Evolutionary conservation across 73 alveolate genomes (phyloP).

Genomic region (Diophrys appendiculata): DNA sequence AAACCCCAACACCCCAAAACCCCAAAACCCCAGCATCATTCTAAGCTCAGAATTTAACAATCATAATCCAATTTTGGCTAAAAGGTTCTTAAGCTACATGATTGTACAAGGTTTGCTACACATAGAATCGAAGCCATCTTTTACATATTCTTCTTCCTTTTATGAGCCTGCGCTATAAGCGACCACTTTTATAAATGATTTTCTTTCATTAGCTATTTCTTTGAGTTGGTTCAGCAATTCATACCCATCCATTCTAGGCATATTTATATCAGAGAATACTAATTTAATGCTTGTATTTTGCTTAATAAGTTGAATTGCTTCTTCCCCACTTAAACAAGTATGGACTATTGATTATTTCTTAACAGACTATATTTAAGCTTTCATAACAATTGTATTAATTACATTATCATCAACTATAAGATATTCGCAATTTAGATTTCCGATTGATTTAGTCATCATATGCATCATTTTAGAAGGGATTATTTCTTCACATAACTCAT

Average conservation of each 20-base stretch:
- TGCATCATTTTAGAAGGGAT: background rate
- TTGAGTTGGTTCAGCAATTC: background rate
- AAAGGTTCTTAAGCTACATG: constrained; percentile 18
- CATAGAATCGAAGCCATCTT: background rate
- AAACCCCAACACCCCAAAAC: too few species aligned
- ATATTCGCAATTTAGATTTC: background rate
- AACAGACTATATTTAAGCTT: background rate
- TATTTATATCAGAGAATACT: background rate
- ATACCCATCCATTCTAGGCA: background rate
- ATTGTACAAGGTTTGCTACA: constrained; percentile 17
- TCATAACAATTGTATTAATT: background rate
- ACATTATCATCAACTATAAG: background rate
- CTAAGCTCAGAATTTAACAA: too few species aligned
- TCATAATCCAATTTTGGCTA: too few species aligned
- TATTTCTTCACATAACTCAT: too few species aligned
- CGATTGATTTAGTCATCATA: background rate
- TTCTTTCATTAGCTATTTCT: background rate
- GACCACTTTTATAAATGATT: too few species aligned
- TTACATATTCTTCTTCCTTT: background rate
- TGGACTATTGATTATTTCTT: background rate
- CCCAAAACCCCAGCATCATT: too few species aligned
- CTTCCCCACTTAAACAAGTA: background rate
- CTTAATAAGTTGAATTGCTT: background rate
- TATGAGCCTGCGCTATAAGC: background rate
- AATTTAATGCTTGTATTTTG: background rate